Percentiles rank a stretch among this genome's conserved stretches.
Conservation (phyloP, 345 rosid species). For the Rhizophora mangle region DNA sequence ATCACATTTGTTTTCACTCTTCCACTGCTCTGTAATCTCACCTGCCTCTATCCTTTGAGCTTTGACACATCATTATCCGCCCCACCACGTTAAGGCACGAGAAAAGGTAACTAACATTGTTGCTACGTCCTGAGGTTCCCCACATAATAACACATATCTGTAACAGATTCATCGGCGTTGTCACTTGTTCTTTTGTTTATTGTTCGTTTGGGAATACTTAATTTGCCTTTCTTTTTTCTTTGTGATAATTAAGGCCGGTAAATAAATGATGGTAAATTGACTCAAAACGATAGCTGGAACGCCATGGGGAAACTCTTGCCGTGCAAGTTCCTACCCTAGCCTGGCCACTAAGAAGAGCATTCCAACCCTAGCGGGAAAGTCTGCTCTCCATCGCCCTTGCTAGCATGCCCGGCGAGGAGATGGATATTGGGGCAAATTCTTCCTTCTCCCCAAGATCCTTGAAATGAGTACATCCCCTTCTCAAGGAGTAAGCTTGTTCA, state of each 20-base stretch:
- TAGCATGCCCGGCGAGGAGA: neutral
- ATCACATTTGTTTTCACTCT: neutral
- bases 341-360: constrained; percentile 50
- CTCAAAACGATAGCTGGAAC: too few species aligned
- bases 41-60: neutral
- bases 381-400: constrained; percentile 23
- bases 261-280: too few species aligned
- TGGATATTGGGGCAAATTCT: constrained; percentile 40
- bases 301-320: constrained; percentile 34
- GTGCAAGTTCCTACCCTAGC: constrained; percentile 48
- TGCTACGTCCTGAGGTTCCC: constrained; percentile 41
- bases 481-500: neutral
- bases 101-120: too few species aligned
- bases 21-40: neutral
- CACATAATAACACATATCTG: constrained; percentile 32
- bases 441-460: constrained; percentile 27
- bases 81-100: constrained; percentile 35
- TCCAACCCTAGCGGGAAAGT: constrained; percentile 45
- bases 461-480: too few species aligned
- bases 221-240: too few species aligned
- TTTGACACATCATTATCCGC: neutral
- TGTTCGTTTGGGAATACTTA: too few species aligned
- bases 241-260: too few species aligned
- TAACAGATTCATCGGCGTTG: too few species aligned
- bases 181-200: too few species aligned